These are phyloP conservation scores for Gryganskiella cystojenkinii DNA, from an alignment of 192 early-diverging fungal species.

Conservation along the genomic window DNA sequence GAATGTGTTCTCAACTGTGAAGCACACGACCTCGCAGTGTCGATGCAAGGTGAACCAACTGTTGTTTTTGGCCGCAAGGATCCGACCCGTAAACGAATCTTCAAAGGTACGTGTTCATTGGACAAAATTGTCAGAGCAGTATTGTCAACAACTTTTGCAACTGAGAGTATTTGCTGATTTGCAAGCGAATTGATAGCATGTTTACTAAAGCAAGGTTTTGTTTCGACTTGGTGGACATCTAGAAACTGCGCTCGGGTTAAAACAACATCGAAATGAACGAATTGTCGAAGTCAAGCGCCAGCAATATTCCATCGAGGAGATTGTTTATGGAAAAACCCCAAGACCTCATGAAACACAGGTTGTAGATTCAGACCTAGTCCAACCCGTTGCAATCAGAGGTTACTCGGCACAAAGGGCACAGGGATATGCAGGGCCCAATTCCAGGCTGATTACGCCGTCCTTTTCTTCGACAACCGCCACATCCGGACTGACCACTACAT, in stretches of 20 bases:
- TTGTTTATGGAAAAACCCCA: conserved; percentile 36
- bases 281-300: conserved; percentile 38
- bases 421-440: too few relatives aligned
- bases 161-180: too few relatives aligned
- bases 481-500: too few relatives aligned
- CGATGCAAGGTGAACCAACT: conserved; percentile 12
- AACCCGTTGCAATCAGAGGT: too few relatives aligned
- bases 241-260: conserved; percentile 18
- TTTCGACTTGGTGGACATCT: neutral
- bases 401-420: too few relatives aligned
- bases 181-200: too few relatives aligned
- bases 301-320: conserved; percentile 7
- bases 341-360: conserved; percentile 3
- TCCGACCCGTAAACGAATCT: conserved; percentile 14
- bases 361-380: neutral
- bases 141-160: too few relatives aligned
- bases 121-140: too few relatives aligned
- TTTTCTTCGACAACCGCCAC: too few relatives aligned
- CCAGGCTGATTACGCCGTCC: too few relatives aligned
- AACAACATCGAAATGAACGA: conserved; percentile 32
- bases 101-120: conserved; percentile 29
- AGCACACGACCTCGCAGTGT: conserved; percentile 42
- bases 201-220: too few relatives aligned
- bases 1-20: conserved; percentile 53
- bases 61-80: conserved; percentile 46